Evolutionary conservation across 2,329 filamentous ascomycete genomes (phyloP), one percentile per base, ranked within the genome.

Genomic region (Rutstroemia sp.): DNA sequence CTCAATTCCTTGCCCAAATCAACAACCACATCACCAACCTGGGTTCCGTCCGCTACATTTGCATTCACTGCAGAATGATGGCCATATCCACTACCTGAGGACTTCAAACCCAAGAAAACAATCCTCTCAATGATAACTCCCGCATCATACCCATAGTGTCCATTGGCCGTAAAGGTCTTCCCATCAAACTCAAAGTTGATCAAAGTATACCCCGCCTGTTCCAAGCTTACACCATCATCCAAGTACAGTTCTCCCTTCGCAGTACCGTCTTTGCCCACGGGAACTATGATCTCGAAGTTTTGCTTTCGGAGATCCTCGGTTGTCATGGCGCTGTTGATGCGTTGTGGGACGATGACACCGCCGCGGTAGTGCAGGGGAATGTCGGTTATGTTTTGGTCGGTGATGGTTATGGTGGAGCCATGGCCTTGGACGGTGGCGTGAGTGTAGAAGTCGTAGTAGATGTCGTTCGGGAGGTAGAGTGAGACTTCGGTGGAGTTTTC

Each of bases 151-250:
- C 71, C 78, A 65, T 85, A 87, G 8, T 52, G 16, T 0, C 54
- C 54, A 4, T 14, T 8, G 38, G 78, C 71, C 0, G 63, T 71
- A 23, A 88, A 75, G 56, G 72, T 71, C 37, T 79, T 79, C 2
- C 76, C 67, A 47, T 76, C 71, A 66, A 82, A 92, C 8, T 68
- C 63, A 63, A 92, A 88, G 14, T 73, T 70, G 52, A 91, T 75
- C 55, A 80, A 73, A 6, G 77, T 81, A n/a, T 76, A 80, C 1
- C 64, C 69, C 2, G 71, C 60, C 70, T 88, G 87, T 58, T 80
- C 73, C 50, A 92, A 64, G 25, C 79, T 83, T 58, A 84, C 82
- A 8, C 90, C 90, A 59, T 95, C 89, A 63, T 94, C 90, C 5
- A 94, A 72, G 68, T 92, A 94, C 56, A 94, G 74, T 52, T 77